Percentiles rank a stretch among this genome's conserved stretches.
phyloP scores from a whole-genome alignment of 2,329 filamentous ascomycete species.

The Pseudogymnoascus sp. region DNA sequence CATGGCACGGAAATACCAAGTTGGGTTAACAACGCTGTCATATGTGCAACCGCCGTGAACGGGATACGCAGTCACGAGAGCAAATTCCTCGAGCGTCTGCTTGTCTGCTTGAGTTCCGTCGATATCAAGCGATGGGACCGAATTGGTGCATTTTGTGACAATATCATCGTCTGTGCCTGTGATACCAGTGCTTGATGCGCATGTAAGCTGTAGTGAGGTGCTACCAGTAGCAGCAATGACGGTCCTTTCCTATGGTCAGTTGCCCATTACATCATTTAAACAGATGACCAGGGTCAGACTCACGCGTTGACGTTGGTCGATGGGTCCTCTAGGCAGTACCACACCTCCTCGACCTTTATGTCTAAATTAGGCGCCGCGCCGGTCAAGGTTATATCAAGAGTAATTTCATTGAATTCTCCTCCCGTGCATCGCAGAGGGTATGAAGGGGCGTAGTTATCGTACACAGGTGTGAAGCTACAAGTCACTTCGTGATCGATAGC shows the following conservation, averaged over 20 bases:
- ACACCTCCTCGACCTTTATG: background rate
- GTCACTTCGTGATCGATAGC: background rate
- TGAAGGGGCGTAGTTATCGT: background rate
- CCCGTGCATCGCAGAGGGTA: background rate
- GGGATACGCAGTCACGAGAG: background rate
- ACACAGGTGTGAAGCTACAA: background rate
- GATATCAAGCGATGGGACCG: background rate
- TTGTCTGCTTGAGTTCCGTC: background rate
- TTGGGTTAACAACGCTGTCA: background rate
- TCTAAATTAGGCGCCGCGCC: background rate
- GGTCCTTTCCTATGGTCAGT: background rate
- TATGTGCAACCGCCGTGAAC: background rate
- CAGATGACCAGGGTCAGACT: background rate
- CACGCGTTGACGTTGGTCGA: background rate
- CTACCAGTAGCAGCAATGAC: background rate
- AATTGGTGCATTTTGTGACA: background rate
- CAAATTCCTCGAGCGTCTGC: background rate
- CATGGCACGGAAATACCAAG: background rate
- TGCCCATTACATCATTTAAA: background rate
- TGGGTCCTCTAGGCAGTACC: background rate
- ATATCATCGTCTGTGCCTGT: background rate
- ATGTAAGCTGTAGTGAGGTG: background rate
- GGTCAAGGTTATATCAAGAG: background rate
- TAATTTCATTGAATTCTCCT: background rate
- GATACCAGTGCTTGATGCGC: background rate